These are phyloP conservation scores for Arctium lappa DNA, from an alignment of 129 eudicot species.

Conservation along the genomic window DNA sequence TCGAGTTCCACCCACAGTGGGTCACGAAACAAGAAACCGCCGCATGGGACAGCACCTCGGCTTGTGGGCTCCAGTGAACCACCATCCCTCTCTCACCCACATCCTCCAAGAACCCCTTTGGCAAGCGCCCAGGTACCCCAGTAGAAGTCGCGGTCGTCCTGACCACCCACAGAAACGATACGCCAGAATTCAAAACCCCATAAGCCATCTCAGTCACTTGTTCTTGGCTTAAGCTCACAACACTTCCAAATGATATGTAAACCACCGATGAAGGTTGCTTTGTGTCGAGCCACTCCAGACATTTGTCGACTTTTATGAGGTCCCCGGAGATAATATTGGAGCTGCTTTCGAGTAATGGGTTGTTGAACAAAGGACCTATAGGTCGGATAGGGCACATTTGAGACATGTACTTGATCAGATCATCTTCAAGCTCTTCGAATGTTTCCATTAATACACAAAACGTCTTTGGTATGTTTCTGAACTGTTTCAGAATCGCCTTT, in stretches of 20 bases:
- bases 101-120: neutral
- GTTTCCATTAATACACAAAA: neutral
- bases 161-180: neutral
- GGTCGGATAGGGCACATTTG: neutral
- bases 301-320: neutral
- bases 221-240: neutral
- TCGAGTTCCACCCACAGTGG: too few species aligned
- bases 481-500: neutral
- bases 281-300: neutral
- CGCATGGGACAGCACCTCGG: too few species aligned
- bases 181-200: neutral
- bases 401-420: neutral
- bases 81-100: neutral
- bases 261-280: neutral
- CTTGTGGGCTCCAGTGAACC: neutral
- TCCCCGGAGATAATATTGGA: neutral
- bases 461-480: neutral
- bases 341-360: neutral
- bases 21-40: too few species aligned
- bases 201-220: neutral
- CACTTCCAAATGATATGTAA: neutral
- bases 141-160: neutral
- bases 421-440: neutral
- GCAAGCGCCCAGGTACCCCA: neutral
- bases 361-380: neutral